Evolutionary conservation across 306 rosid species (phyloP), one percentile per base, ranked within the genome.

Genomic region (Prunus armeniaca): DNA sequence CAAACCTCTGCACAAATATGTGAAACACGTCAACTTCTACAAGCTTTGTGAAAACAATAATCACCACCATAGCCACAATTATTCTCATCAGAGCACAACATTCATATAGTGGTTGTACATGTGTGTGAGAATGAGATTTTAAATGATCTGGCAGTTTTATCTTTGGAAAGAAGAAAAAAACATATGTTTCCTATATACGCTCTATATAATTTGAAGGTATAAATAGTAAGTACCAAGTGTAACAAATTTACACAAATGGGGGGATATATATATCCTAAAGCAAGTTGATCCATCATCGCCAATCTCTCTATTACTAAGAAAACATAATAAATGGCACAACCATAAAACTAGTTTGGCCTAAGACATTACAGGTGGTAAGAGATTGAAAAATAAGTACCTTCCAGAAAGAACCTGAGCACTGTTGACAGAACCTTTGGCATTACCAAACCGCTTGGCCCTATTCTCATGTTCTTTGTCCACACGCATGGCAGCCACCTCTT

Each of bases 401-500:
- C 97, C 97, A 70, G 99, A 86, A 82, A 90, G 89, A 77, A 96
- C 86, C 80, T 91, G 93, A 51, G 95, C 86, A 82, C 92, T 91
- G 87, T 76, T 96, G 79, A 82, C 86, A 22, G 96, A 86, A 62
- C 85, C 90, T 83, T 91, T 96, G 50, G 83, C 70, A 86, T 76
- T 81, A 65, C 96, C 83, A 79, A 88, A 92, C 73, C 98, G 87
- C 88, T 87, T 96, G 22, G 97, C 90, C 87, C 96, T 88, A 82
- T 78, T 91, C 41, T 91, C 98, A 65, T 96, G 99, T 67, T 87
- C 99, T 80, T 96, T 96, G 70, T 96, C 99, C 67, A 91, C 90
- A 25, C 99, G 97, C 96, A 96, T 92, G n/a, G 98, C 99, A 84
- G 99, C 95, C 70, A 96, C 98, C 88, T 96, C 97, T 86, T 92